Evolutionary conservation across 176 grass and related monocot species (phyloP).

Genomic region (Areca catechu): DNA sequence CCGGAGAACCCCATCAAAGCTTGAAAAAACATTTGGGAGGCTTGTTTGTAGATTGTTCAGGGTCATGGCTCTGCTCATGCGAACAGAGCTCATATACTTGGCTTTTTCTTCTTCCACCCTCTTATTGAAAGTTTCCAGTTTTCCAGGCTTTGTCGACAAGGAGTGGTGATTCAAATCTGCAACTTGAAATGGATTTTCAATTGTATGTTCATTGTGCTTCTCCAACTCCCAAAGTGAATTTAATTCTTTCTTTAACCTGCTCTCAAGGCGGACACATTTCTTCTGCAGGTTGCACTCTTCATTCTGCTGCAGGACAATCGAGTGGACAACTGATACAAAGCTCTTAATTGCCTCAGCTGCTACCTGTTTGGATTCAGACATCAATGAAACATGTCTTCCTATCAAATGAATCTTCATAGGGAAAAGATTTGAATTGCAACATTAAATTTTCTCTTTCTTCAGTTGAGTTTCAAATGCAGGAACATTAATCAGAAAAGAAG

Average conservation of each 20-base stretch:
- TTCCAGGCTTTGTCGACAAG: slow-evolving; percentile 32
- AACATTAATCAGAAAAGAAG: no score
- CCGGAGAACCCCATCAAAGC: slow-evolving; percentile 64
- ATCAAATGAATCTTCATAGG: no score
- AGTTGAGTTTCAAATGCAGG: no score
- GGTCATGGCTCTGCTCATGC: slow-evolving; percentile 65
- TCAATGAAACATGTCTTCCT: neutral
- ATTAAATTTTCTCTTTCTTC: no score
- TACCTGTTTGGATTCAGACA: slow-evolving; percentile 46
- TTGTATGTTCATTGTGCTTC: slow-evolving; percentile 26
- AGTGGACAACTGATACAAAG: slow-evolving; percentile 64
- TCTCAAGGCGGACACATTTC: slow-evolving; percentile 44
- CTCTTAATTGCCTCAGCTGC: slow-evolving; percentile 78
- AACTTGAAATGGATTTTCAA: slow-evolving; percentile 22
- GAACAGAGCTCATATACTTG: slow-evolving; percentile 66
- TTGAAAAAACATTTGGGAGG: slow-evolving; percentile 91
- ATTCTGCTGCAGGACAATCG: slow-evolving; percentile 59
- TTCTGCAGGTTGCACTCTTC: slow-evolving; percentile 75
- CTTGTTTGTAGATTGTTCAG: slow-evolving; percentile 72
- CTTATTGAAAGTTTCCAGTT: slow-evolving; percentile 66
- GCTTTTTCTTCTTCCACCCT: slow-evolving; percentile 65
- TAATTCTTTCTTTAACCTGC: slow-evolving; percentile 50
- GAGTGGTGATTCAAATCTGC: slow-evolving; percentile 23
- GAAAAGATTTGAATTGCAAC: no score
- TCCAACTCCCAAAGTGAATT: neutral